Base-by-base conservation (phyloP, 1,284 basidiomycete species). In the Grifola frondosa region DNA sequence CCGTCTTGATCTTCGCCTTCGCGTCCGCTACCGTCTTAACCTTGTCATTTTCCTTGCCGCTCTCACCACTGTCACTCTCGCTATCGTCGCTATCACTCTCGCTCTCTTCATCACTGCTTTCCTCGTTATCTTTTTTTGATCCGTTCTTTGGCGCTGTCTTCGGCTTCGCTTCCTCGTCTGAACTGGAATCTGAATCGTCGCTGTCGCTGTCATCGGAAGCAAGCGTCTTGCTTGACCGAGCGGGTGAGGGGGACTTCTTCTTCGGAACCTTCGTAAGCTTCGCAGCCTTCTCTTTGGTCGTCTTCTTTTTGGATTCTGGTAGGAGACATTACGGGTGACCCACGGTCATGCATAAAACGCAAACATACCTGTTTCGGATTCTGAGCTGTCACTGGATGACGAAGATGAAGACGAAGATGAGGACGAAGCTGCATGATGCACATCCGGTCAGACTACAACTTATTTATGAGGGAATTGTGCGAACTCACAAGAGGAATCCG, bases 191-290 rank as follows among this genome's bases (percentile, higher is more conserved):
- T n/a, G 44, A 33, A 30, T 40, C 48, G 30, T 43, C 52, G 8
- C 51, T 57, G 7, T n/a, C n/a, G n/a, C n/a, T n/a, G n/a, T n/a
- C n/a, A n/a, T n/a, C n/a, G n/a, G n/a, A n/a, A n/a, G 57, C 54
- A 1, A 62, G 50, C 1, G 61, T 62, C 40, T 58, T 49, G 44
- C 56, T 61, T 3, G 59, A 61, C 19, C 36, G 23, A 3, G 48
- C 35, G 12, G 56, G 42, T 1, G 49, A 45, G 1, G 48, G n/a
- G n/a, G n/a, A n/a, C n/a, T n/a, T n/a, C n/a, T n/a, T n/a, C n/a
- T n/a, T n/a, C n/a, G n/a, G n/a, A n/a, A n/a, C 13, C 35, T 28
- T 46, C 30, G 19, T 17, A 3, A 29, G n/a, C 30, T 35, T 29
- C 4, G 30, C 40, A 15, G 48, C 30, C 23, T 45, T 44, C 13